These are phyloP conservation scores for Suillus brevipes DNA, from an alignment of 768 basidiomycete species.

Conservation along the genomic window DNA sequence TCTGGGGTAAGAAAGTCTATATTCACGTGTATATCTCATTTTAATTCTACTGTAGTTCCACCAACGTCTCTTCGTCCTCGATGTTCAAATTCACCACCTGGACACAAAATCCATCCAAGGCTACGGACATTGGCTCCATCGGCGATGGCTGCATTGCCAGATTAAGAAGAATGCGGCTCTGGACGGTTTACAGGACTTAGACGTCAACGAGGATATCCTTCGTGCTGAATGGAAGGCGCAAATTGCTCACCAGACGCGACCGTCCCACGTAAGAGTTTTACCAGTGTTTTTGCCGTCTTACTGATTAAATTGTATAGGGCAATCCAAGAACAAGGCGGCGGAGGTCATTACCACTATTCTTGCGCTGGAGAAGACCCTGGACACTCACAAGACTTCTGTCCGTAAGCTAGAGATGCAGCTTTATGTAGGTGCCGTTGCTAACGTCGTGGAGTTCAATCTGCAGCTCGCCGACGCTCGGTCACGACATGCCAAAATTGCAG, in stretches of 20 bases:
- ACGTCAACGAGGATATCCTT: not conserved
- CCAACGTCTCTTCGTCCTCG: conserved; percentile 13
- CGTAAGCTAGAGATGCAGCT: conserved; percentile 8
- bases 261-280: conserved; percentile 4
- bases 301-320: not conserved
- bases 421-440: not conserved
- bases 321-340: conserved; percentile 2
- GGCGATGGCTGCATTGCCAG: not conserved
- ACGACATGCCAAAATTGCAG: not conserved
- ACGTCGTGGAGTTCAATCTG: conserved; percentile 6
- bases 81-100: conserved; percentile 11
- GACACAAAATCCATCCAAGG: not conserved
- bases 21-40: not conserved
- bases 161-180: not conserved
- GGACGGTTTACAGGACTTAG: not conserved
- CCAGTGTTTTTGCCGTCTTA: not conserved
- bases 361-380: conserved; percentile 8
- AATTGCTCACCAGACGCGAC: conserved; percentile 5
- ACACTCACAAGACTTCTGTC: not conserved
- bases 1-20: conserved; percentile 19
- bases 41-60: conserved; percentile 9
- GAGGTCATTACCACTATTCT: conserved; percentile 8
- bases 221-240: conserved; percentile 8
- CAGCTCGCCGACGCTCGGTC: not conserved
- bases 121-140: conserved; percentile 11